phyloP scores from a whole-genome alignment of 495 filamentous ascomycete species.

The Choiromyces venosus region DNA sequence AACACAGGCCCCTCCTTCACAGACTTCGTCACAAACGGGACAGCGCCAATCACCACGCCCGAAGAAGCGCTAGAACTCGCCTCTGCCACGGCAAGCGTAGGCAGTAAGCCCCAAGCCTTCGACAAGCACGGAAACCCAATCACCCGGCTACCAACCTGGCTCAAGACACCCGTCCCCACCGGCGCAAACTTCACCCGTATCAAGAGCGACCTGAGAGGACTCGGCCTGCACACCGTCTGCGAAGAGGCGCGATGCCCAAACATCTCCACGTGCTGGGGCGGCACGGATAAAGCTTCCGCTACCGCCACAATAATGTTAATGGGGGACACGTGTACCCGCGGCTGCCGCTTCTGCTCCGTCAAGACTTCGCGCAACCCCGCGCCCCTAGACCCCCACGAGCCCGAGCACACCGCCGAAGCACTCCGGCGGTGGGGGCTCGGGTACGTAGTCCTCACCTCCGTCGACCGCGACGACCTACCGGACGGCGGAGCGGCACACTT shows the following conservation, averaged over 20 bases:
- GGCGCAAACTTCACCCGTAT: conserved; percentile 82
- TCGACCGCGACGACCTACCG: conserved; percentile 84
- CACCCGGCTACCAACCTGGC: conserved; percentile 85
- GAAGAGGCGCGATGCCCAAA: conserved; percentile 97
- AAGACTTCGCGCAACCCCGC: conserved; percentile 75
- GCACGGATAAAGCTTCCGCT: conserved; percentile 74
- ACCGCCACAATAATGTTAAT: conserved; percentile 99
- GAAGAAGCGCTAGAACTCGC: conserved; percentile 48
- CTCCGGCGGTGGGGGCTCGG: conserved; percentile 87
- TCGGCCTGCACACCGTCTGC: conserved; percentile 90
- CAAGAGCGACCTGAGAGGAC: conserved; percentile 82
- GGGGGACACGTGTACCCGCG: conserved; percentile 96
- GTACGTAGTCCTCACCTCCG: conserved; percentile 88
- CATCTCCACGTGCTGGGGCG: conserved; percentile 97
- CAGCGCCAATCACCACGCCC: conserved; percentile 20
- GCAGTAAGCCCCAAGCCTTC: conserved; percentile 43
- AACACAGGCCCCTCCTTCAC: conserved; percentile 77
- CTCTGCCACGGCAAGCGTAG: conserved; percentile 62
- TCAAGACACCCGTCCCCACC: conserved; percentile 88
- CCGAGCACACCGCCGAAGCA: conserved; percentile 93
- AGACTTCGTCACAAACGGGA: conserved; percentile 63
- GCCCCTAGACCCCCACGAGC: conserved; percentile 90
- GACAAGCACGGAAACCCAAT: conserved; percentile 76
- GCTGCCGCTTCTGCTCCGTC: conserved; percentile 93
- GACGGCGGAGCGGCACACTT: conserved; percentile 89